Evolutionary conservation across 495 filamentous ascomycete species (phyloP), one percentile per base, ranked within the genome.

Genomic region (Arthonia radiata): DNA sequence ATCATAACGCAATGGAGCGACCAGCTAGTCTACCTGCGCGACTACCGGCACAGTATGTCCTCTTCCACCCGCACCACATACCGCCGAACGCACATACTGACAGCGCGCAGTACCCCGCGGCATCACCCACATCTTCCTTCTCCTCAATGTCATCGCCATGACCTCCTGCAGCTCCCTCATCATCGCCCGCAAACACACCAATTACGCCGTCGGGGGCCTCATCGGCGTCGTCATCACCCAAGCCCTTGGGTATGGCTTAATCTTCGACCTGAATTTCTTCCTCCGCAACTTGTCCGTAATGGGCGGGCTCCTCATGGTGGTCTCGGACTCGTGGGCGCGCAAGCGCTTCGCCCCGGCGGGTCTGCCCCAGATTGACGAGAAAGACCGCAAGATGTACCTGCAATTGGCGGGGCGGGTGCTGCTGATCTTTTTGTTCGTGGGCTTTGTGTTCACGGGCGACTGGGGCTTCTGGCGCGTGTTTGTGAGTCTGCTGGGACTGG

Each of bases 181-280:
- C 38, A 93, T 97, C 48, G 57, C 66, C 39, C 80, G 86, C 48
- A 82, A 76, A 49, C 61, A 86, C 55, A 79, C 76, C 31, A 82
- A 91, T 43, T 78, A 76, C 48, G 86, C 82, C 31, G 89, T 97
- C 29, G 65, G 56, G 27, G 86, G 86, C 35, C 69, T 97, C 32
- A 65, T 92, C 35, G 73, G 53, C 26, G 86, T 97, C 17, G 86
- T 97, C 16, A 48, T 97, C 34, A 78, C 80, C n/a, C 86, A 97
- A 53, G 86, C 83, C 16, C 64, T 97, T 15, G 86, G 86, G 36
- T 97, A 97, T 43, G 86, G 86, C 22, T 67, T 97, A 18, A 93
- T 97, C 53, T 97, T 94, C 52, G 89, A 97, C 50, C 64, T 93
- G 40, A 97, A 97, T 61, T 97, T 97, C 59, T 97, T 97, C 69